A percentile compares a stretch with the other conserved stretches of the same genome.
These are phyloP conservation scores for Pseudogymnoascus sp. DNA, from an alignment of 2,329 filamentous ascomycete species.

Conservation along the genomic window DNA sequence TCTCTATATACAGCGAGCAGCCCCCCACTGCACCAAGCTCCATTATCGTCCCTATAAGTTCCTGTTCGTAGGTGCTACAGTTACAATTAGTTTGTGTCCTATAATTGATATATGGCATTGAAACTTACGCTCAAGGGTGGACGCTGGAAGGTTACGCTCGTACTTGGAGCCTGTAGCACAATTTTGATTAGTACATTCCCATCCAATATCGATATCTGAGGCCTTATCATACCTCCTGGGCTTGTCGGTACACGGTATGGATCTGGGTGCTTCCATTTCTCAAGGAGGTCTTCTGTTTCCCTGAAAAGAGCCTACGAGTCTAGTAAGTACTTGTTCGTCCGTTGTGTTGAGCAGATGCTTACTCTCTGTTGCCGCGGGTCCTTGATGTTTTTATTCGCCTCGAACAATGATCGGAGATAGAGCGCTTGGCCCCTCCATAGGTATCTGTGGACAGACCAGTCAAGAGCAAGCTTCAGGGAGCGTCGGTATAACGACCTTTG, in stretches of 20 bases:
- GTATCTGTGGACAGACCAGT: conserved; percentile 90
- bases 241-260: conserved; percentile 84
- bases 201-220: background rate
- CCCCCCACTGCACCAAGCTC: background rate
- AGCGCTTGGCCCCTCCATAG: conserved; percentile 93
- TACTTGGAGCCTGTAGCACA: conserved; percentile 72
- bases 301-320: conserved; percentile 63
- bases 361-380: conserved; percentile 84
- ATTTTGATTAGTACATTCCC: conserved; percentile 9
- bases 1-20: conserved; percentile 6
- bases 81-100: conserved; percentile 12
- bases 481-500: conserved; percentile 75
- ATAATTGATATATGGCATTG: background rate
- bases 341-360: conserved; percentile 26
- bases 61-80: conserved; percentile 24
- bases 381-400: conserved; percentile 78
- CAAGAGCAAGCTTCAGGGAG: conserved; percentile 83
- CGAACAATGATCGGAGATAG: conserved; percentile 91
- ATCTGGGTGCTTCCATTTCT: conserved; percentile 97
- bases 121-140: conserved; percentile 70
- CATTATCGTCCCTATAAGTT: conserved; percentile 14
- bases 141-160: conserved; percentile 82
- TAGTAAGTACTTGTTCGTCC: background rate
- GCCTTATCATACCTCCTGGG: conserved; percentile 66
- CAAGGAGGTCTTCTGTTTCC: conserved; percentile 80